These are phyloP conservation scores for Suhomyces yuchorum DNA, from an alignment of 1,139 yeast species.

Conservation along the genomic window DNA sequence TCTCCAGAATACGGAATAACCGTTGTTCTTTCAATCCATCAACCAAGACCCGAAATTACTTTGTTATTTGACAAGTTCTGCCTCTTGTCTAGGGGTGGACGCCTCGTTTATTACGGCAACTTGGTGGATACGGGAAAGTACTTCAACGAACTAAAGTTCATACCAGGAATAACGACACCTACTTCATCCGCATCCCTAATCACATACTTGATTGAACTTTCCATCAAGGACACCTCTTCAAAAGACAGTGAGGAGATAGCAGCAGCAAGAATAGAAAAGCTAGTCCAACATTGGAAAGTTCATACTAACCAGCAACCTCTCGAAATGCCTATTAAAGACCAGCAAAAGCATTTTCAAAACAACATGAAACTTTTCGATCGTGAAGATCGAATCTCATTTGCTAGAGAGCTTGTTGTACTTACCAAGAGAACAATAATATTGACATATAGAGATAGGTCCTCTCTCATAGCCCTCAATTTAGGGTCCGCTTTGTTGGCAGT, in stretches of 20 bases:
- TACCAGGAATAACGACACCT: background rate
- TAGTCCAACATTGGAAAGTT: constrained; percentile 56
- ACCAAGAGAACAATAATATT: constrained; percentile 57
- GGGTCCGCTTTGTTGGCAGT: constrained; percentile 62
- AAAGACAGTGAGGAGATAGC: constrained; percentile 48
- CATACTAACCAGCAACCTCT: constrained; percentile 9
- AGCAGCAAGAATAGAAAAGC: constrained; percentile 40
- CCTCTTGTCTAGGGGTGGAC: constrained; percentile 70
- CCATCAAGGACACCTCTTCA: constrained; percentile 64
- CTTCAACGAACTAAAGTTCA: constrained; percentile 5
- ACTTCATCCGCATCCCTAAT: constrained; percentile 40
- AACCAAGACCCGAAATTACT: constrained; percentile 78
- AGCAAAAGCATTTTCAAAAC: constrained; percentile 20
- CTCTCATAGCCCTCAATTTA: constrained; percentile 53
- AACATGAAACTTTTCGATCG: constrained; percentile 30
- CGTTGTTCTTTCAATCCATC: constrained; percentile 75
- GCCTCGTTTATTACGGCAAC: constrained; percentile 60
- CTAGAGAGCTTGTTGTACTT: constrained; percentile 53
- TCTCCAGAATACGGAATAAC: constrained; percentile 62
- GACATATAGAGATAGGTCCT: constrained; percentile 60
- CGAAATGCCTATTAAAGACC: constrained; percentile 17
- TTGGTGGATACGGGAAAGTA: constrained; percentile 37
- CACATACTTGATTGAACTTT: constrained; percentile 66
- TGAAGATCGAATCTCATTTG: constrained; percentile 32
- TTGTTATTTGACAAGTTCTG: constrained; percentile 68